Evolutionary conservation across 495 filamentous ascomycete genomes (phyloP).

Genomic region (Aspergillus heteromorphus): DNA sequence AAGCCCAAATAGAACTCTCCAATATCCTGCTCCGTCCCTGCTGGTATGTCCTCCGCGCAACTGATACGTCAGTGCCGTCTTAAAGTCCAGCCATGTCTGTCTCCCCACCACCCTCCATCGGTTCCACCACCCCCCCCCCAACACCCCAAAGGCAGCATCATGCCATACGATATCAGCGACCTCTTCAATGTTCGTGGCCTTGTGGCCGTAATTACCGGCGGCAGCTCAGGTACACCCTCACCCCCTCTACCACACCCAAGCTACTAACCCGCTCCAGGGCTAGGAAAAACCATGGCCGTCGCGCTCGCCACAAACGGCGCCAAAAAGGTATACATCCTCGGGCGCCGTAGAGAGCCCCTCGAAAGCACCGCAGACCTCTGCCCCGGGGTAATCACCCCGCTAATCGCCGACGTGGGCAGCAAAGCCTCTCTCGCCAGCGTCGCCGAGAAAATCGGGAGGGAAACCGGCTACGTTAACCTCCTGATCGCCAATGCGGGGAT

Average conservation of each 20-base stretch:
- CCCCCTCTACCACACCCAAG: not conserved
- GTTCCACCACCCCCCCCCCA: too few species aligned
- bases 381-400: conserved; percentile 47
- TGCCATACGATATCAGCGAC: not conserved
- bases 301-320: conserved; percentile 53
- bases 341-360: conserved; percentile 48
- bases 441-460: conserved; percentile 43
- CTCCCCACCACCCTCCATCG: too few species aligned
- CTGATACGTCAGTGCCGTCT: too few species aligned
- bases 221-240: conserved; percentile 46
- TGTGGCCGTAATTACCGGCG: conserved; percentile 59
- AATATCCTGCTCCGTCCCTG: too few species aligned
- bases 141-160: not conserved
- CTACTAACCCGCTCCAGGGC: too few species aligned
- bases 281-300: conserved; percentile 53
- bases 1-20: too few species aligned
- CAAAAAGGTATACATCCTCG: conserved; percentile 56
- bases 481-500: conserved; percentile 62
- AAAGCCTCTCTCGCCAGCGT: conserved; percentile 52
- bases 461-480: conserved; percentile 56
- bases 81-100: too few species aligned
- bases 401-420: conserved; percentile 60
- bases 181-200: conserved; percentile 25
- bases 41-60: too few species aligned
- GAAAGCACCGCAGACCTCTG: conserved; percentile 36